A percentile compares a stretch with the other conserved stretches of the same genome.
Evolutionary conservation across 164 flowering plant genomes (phyloP).

Genomic region (Stephania yunnanensis): DNA sequence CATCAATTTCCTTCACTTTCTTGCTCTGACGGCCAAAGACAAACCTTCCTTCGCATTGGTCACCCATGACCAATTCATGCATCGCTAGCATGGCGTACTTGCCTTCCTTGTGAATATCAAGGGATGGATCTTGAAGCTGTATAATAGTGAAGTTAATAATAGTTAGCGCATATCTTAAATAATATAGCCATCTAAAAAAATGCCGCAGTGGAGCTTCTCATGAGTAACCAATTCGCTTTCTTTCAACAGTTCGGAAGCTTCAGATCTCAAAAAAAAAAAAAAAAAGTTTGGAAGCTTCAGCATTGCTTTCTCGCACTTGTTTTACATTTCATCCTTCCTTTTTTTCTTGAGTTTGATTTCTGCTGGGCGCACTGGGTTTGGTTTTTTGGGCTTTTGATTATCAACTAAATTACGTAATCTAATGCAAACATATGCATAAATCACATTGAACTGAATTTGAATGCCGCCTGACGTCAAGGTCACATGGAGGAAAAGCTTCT

Average conservation of each 20-base stretch:
- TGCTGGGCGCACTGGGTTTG: not conserved
- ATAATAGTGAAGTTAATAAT: constrained; percentile 8
- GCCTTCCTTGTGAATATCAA: constrained; percentile 88
- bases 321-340: not conserved
- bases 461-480: not conserved
- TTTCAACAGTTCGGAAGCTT: not conserved
- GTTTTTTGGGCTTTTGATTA: not conserved
- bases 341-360: not conserved
- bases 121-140: constrained; percentile 72
- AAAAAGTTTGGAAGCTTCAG: too few species aligned
- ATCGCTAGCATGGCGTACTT: constrained; percentile 90
- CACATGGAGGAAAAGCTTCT: too few species aligned
- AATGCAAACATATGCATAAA: not conserved
- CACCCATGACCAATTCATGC: constrained; percentile 86
- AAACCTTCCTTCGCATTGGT: constrained; percentile 93
- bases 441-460: not conserved
- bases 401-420: not conserved
- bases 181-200: not conserved
- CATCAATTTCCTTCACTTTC: constrained; percentile 40
- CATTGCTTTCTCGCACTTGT: not conserved
- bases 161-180: not conserved
- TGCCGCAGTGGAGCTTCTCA: not conserved
- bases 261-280: too few species aligned
- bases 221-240: not conserved
- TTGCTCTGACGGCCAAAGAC: constrained; percentile 84